These are phyloP conservation scores for Coemansia sp. DNA, from an alignment of 192 early-diverging fungal species.

Conservation along the genomic window DNA sequence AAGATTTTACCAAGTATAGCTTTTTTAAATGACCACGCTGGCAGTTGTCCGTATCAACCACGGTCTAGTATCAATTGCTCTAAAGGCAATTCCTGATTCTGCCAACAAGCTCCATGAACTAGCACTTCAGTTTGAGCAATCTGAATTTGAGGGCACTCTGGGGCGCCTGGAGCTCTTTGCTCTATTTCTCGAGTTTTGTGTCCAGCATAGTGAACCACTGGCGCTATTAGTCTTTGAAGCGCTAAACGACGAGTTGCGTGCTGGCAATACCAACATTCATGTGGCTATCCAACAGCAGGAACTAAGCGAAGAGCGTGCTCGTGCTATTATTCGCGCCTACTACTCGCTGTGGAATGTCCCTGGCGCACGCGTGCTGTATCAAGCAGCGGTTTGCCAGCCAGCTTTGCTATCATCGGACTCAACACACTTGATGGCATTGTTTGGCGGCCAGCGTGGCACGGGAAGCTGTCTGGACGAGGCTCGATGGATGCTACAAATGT, in stretches of 20 bases:
- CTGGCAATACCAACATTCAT: slow-evolving; percentile 11
- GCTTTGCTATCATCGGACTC: slow-evolving; percentile 43
- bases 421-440: slow-evolving; percentile 72
- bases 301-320: slow-evolving; percentile 6
- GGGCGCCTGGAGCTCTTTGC: slow-evolving; percentile 17
- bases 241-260: neutral
- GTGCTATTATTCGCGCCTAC: slow-evolving; percentile 20
- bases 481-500: slow-evolving; percentile 68
- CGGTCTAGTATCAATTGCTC: neutral
- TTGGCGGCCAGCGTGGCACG: slow-evolving; percentile 91
- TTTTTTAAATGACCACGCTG: neutral
- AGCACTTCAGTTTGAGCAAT: neutral
- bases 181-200: slow-evolving; percentile 14
- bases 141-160: neutral
- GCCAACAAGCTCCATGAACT: neutral
- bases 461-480: slow-evolving; percentile 83
- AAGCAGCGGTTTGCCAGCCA: neutral
- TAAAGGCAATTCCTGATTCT: neutral
- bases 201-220: neutral
- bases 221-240: slow-evolving; percentile 7
- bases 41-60: neutral
- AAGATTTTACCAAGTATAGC: too few relatives aligned
- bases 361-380: neutral
- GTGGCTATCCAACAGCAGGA: slow-evolving; percentile 3
- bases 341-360: slow-evolving; percentile 16